Conservation (phyloP, 164 flowering plant species). For the Annona cherimola region DNA sequence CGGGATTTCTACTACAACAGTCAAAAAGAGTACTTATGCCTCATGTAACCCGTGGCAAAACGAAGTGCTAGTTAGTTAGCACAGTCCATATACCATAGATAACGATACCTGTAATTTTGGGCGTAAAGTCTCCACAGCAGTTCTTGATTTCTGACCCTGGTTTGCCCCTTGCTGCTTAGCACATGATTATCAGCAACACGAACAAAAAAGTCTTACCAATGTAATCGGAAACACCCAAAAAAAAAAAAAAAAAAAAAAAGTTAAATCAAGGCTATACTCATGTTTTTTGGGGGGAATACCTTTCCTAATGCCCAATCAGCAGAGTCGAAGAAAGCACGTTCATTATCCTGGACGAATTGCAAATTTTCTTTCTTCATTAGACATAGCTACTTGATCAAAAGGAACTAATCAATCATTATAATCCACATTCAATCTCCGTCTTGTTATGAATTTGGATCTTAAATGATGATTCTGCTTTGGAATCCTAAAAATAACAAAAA, state of each 20-base stretch:
- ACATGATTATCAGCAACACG: background rate
- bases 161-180: slow-evolving; percentile 55
- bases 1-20: too few relatives aligned
- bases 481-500: too few relatives aligned
- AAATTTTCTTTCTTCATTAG: background rate
- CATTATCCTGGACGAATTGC: slow-evolving; percentile 8
- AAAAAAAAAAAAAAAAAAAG: background rate
- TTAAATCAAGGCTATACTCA: background rate
- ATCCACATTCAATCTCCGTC: too few relatives aligned
- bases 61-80: background rate
- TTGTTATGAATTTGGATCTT: too few relatives aligned
- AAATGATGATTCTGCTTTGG: too few relatives aligned
- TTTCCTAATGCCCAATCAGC: slow-evolving; percentile 91
- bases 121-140: slow-evolving; percentile 50
- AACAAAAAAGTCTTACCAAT: background rate
- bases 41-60: too few relatives aligned
- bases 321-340: slow-evolving; percentile 65
- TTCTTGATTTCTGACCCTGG: slow-evolving; percentile 36
- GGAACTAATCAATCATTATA: background rate
- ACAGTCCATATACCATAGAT: background rate
- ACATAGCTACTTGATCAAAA: background rate
- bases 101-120: slow-evolving; percentile 67
- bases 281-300: slow-evolving; percentile 34
- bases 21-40: too few relatives aligned
- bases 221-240: background rate